phyloP scores from a whole-genome alignment of 2,329 filamentous ascomycete genomes.

The Claviceps quebecensis region DNA sequence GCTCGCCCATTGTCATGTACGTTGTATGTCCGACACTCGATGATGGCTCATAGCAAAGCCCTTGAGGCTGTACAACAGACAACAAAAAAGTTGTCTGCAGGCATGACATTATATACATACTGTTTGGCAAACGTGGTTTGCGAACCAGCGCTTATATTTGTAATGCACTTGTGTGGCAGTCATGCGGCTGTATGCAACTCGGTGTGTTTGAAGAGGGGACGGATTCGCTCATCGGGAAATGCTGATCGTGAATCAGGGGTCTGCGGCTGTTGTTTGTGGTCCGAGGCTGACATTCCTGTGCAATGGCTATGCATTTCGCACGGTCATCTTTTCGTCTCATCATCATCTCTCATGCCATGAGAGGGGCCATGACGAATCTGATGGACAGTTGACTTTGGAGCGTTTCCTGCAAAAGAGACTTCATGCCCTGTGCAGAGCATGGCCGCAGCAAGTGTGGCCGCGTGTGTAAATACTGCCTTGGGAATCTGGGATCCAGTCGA shows the following conservation, averaged over 20 bases:
- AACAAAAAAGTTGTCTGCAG: neutral
- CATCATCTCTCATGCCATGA: neutral
- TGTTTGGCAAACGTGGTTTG: neutral
- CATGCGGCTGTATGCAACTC: neutral
- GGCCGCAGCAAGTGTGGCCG: neutral
- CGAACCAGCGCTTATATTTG: neutral
- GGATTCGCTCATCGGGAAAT: neutral
- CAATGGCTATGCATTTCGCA: slow-evolving; percentile 1
- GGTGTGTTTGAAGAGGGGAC: neutral
- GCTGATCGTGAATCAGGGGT: neutral
- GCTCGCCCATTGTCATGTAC: slow-evolving; percentile 1
- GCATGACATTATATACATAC: slow-evolving; percentile 2
- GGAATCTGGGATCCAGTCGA: neutral
- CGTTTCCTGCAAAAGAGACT: neutral
- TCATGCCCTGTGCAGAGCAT: neutral
- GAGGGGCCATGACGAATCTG: neutral
- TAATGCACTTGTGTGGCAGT: neutral
- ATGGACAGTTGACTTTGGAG: neutral
- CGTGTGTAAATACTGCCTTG: neutral
- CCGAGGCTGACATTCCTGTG: slow-evolving; percentile 1
- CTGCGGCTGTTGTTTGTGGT: neutral
- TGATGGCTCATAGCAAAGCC: neutral
- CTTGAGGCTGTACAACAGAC: neutral
- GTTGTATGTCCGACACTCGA: neutral
- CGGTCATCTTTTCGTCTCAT: slow-evolving; percentile 1